phyloP scores from a whole-genome alignment of 2,329 filamentous ascomycete species.

The Talaromyces sp. region DNA sequence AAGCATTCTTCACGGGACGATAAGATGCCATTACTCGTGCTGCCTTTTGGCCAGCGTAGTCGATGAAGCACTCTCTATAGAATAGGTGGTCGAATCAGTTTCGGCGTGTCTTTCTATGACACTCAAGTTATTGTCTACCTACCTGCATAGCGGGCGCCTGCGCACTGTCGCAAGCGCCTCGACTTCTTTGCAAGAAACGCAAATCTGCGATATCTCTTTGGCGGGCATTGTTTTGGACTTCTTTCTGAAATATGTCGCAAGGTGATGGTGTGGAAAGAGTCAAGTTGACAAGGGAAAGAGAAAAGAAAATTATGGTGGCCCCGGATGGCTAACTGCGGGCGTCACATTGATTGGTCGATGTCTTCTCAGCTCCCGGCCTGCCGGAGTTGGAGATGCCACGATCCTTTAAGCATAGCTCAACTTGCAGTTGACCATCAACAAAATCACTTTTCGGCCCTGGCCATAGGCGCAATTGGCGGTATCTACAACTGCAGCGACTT shows the following conservation, averaged over 20 bases:
- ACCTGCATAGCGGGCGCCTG: slow-evolving; percentile 57
- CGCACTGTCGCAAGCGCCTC: slow-evolving; percentile 52
- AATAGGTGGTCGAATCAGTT: neutral
- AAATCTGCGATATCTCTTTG: slow-evolving; percentile 35
- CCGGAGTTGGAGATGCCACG: slow-evolving; percentile 11
- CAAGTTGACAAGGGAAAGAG: neutral
- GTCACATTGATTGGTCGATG: slow-evolving; percentile 6
- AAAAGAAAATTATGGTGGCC: slow-evolving; percentile 2
- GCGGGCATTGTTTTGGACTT: slow-evolving; percentile 23
- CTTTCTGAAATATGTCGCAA: neutral
- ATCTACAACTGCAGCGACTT: neutral
- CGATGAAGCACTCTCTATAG: slow-evolving; percentile 65
- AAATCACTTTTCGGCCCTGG: neutral
- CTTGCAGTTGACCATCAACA: neutral
- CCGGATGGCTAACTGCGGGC: slow-evolving; percentile 10
- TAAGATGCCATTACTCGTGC: slow-evolving; percentile 71
- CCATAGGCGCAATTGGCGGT: neutral
- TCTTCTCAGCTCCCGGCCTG: neutral
- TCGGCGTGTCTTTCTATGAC: neutral
- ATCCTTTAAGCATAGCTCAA: slow-evolving; percentile 7
- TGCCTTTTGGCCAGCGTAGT: slow-evolving; percentile 72
- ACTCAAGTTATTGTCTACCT: slow-evolving; percentile 20
- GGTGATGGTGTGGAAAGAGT: neutral
- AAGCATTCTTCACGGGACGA: slow-evolving; percentile 40
- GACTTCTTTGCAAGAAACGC: slow-evolving; percentile 53